These are phyloP conservation scores for Naematelia aurantialba DNA, from an alignment of 768 basidiomycete species.

Conservation along the genomic window DNA sequence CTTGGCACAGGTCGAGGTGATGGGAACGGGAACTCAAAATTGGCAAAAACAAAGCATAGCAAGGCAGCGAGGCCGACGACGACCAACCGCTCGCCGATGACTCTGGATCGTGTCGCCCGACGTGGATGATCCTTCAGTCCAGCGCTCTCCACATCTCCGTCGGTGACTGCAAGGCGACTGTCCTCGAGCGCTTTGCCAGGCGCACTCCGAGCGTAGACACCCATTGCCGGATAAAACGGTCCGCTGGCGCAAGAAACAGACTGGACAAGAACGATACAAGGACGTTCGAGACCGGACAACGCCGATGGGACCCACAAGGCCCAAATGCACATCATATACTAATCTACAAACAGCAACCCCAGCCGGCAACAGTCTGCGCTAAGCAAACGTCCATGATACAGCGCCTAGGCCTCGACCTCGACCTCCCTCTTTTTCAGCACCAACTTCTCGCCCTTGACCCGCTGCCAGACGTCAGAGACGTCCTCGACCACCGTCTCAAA, in stretches of 20 bases:
- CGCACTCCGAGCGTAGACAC: background rate
- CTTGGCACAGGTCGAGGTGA: background rate
- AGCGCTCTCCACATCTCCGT: background rate
- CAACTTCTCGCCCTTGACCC: constrained; percentile 57
- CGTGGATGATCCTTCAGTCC: background rate
- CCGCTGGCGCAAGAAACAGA: too few species aligned
- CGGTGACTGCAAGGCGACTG: background rate
- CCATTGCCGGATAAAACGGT: too few species aligned
- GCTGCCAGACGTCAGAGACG: constrained; percentile 92
- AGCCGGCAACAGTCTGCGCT: background rate
- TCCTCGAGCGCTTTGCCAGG: background rate
- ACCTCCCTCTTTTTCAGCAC: constrained; percentile 49
- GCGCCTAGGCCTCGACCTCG: constrained; percentile 41
- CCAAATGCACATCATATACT: background rate
- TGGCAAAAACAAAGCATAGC: background rate
- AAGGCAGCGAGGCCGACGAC: background rate
- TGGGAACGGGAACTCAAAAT: background rate
- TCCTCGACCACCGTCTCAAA: constrained; percentile 99
- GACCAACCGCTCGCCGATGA: background rate
- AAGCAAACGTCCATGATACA: background rate
- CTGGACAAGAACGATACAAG: too few species aligned
- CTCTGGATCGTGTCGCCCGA: background rate
- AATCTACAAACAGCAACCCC: background rate
- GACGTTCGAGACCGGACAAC: too few species aligned
- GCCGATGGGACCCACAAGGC: too few species aligned